Evolutionary conservation across 306 rosid genomes (phyloP).

Genomic region (Erythrophleum fordii): DNA sequence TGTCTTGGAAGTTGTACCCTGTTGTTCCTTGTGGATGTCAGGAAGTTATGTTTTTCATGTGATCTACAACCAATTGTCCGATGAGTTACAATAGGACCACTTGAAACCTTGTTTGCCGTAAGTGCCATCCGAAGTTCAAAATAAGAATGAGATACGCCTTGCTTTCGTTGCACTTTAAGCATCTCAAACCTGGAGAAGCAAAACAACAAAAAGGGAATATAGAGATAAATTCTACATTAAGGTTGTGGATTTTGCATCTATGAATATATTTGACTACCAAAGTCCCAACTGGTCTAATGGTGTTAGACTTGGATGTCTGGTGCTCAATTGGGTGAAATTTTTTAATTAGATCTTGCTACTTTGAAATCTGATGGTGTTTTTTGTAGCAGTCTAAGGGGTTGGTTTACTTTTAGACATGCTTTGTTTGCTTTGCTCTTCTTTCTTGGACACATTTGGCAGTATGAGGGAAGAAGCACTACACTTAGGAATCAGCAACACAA

Average conservation of each 20-base stretch:
- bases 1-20: constrained; percentile 51
- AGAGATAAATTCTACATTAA: constrained; percentile 13
- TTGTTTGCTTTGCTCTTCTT: neutral
- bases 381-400: neutral
- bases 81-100: constrained; percentile 62
- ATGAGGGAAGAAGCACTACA: neutral
- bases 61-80: constrained; percentile 56
- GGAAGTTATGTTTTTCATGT: constrained; percentile 48
- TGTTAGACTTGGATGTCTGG: too few relatives aligned
- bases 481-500: neutral
- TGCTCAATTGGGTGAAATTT: neutral
- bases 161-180: constrained; percentile 45
- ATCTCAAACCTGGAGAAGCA: constrained; percentile 46
- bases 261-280: neutral
- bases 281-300: too few relatives aligned
- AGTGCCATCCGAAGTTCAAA: constrained; percentile 69
- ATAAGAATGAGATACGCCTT: constrained; percentile 40
- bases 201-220: constrained; percentile 39
- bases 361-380: neutral
- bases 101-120: constrained; percentile 68
- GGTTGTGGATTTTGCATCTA: neutral
- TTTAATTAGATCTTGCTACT: neutral
- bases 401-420: neutral
- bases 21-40: constrained; percentile 53
- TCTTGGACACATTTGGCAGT: neutral